A percentile compares a stretch with the other conserved stretches of the same genome.
Evolutionary conservation across 179 eudicot species (phyloP).

Genomic region (Pouteria campechiana): DNA sequence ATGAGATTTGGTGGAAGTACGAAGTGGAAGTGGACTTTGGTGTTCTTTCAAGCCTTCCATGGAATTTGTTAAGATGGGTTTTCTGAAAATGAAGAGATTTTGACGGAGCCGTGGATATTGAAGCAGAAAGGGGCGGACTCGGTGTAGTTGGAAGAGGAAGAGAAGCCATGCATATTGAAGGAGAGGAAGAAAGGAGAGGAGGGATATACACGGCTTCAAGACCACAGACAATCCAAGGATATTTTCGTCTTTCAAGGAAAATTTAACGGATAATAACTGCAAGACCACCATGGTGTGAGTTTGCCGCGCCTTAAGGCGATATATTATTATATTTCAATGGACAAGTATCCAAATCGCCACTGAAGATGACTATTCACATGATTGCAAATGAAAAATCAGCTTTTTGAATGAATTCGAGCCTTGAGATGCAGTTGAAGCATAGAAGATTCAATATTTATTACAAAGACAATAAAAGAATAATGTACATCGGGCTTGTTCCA

Average conservation of each 20-base stretch:
- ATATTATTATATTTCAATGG: neutral
- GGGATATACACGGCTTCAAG: neutral
- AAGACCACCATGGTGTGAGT: no score
- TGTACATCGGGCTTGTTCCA: no score
- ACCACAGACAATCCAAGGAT: no score
- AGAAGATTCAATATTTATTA: no score
- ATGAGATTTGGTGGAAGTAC: slow-evolving; percentile 13
- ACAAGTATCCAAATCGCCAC: neutral
- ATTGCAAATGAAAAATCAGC: no score
- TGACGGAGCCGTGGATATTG: slow-evolving; percentile 6
- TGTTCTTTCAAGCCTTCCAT: slow-evolving; percentile 5
- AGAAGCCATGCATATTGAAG: slow-evolving; percentile 32
- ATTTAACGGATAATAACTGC: neutral
- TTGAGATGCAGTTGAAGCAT: no score
- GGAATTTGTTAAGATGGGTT: slow-evolving; percentile 9
- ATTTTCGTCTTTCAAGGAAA: no score
- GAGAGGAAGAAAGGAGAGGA: neutral
- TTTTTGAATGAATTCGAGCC: no score
- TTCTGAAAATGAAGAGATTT: slow-evolving; percentile 6
- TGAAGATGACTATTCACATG: neutral
- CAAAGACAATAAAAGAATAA: no score
- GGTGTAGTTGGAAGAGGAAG: slow-evolving; percentile 13
- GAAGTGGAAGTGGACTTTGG: slow-evolving; percentile 8
- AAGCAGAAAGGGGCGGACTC: slow-evolving; percentile 5
- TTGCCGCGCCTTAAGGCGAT: neutral